Conservation (phyloP, 352 stramenopile species). For the Pythium aquatile region DNA sequence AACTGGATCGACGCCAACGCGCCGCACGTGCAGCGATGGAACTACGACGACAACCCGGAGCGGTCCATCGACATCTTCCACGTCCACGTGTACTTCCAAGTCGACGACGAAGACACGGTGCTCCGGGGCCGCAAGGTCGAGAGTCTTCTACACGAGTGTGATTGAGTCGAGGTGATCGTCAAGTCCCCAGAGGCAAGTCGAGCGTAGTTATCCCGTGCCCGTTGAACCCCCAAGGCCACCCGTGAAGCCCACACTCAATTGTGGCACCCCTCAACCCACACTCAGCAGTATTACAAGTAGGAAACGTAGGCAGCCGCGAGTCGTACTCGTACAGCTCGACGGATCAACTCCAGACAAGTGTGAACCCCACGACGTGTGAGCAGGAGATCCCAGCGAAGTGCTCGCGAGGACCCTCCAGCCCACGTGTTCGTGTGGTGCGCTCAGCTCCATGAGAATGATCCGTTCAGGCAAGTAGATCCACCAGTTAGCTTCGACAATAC, state of each 20-base stretch:
- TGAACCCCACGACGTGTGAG: not conserved
- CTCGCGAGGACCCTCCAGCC: not conserved
- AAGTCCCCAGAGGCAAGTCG: not conserved
- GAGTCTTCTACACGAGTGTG: conserved; percentile 63
- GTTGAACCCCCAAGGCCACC: too few species aligned
- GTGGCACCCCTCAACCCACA: not conserved
- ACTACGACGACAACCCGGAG: conserved; percentile 89
- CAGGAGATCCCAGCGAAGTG: not conserved
- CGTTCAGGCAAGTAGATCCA: not conserved
- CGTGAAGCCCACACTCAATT: not conserved
- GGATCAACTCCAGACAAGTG: not conserved
- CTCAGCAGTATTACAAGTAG: not conserved
- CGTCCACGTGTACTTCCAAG: conserved; percentile 89
- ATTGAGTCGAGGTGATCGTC: conserved; percentile 33
- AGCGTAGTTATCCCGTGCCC: conserved; percentile 14
- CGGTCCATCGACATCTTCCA: conserved; percentile 90
- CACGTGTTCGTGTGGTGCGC: not conserved
- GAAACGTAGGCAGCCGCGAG: not conserved
- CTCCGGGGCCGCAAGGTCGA: conserved; percentile 63
- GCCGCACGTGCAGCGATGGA: conserved; percentile 71
- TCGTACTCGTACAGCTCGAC: not conserved
- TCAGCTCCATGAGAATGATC: not conserved
- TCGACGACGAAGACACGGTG: conserved; percentile 48
- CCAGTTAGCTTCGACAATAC: not conserved
- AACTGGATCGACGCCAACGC: conserved; percentile 87